Conservation (phyloP, 2,329 filamentous ascomycete species). For the Balansia obtecta region DNA sequence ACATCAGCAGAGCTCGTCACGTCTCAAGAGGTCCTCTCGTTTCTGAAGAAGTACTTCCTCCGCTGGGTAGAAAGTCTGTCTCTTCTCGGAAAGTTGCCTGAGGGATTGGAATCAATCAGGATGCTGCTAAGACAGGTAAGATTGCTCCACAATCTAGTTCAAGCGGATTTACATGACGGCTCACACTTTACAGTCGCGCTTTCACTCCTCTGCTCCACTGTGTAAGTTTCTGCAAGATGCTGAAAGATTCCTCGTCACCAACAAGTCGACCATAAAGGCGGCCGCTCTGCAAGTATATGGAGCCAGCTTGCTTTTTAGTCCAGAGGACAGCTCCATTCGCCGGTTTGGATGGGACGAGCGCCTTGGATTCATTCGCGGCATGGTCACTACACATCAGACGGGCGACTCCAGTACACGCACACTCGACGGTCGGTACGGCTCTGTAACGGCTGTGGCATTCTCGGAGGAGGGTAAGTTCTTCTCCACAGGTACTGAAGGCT, state of each 20-base stretch:
- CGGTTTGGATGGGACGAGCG: conserved; percentile 9
- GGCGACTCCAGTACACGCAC: conserved; percentile 6
- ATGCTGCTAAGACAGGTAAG: conserved; percentile 6
- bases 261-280: conserved; percentile 15
- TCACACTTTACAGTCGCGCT: conserved; percentile 1
- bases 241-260: conserved; percentile 14
- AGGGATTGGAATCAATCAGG: conserved; percentile 5
- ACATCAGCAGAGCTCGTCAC: conserved; percentile 6
- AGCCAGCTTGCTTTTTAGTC: conserved; percentile 21
- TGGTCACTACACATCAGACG: conserved; percentile 7
- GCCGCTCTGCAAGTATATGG: conserved; percentile 21
- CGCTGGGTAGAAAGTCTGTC: conserved; percentile 10
- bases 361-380: conserved; percentile 9
- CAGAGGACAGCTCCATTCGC: conserved; percentile 11
- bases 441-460: conserved; percentile 7
- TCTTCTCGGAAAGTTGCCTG: conserved; percentile 7
- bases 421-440: conserved; percentile 7
- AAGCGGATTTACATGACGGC: not conserved
- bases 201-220: conserved; percentile 6
- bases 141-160: not conserved
- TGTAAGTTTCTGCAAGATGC: conserved; percentile 16
- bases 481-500: conserved; percentile 7
- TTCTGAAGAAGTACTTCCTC: conserved; percentile 9
- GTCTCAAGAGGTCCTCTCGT: conserved; percentile 11
- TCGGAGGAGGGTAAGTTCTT: conserved; percentile 7